Percentiles rank a stretch among this genome's conserved stretches.
phyloP scores from a whole-genome alignment of 805 yeast genomes.

The Suhomyces kilbournensis region DNA sequence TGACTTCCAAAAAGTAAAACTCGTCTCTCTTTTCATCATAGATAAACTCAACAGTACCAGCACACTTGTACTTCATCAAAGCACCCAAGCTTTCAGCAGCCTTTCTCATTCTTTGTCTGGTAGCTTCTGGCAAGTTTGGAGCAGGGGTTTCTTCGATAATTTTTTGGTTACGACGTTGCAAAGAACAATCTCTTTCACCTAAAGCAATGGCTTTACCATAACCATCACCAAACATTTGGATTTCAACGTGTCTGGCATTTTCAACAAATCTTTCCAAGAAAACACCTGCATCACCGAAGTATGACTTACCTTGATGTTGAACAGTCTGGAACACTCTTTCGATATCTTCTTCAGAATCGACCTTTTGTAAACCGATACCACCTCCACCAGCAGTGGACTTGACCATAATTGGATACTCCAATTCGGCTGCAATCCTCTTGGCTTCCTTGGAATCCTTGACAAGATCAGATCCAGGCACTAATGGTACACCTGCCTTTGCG shows the following conservation, averaged over 20 bases:
- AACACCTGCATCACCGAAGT: slow-evolving; percentile 94
- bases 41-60: slow-evolving; percentile 96
- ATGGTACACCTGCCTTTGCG: slow-evolving; percentile 84
- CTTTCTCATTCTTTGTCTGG: slow-evolving; percentile 69
- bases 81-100: slow-evolving; percentile 85
- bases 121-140: slow-evolving; percentile 80
- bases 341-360: slow-evolving; percentile 77
- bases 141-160: slow-evolving; percentile 98
- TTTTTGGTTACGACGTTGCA: slow-evolving; percentile 96
- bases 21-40: slow-evolving; percentile 84
- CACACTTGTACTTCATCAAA: slow-evolving; percentile 86
- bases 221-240: slow-evolving; percentile 97
- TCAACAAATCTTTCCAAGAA: slow-evolving; percentile 93
- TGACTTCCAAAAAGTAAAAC: slow-evolving; percentile 93
- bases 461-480: slow-evolving; percentile 95
- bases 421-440: slow-evolving; percentile 61
- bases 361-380: slow-evolving; percentile 95
- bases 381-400: slow-evolving; percentile 99
- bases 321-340: slow-evolving; percentile 85
- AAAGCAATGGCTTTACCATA: slow-evolving; percentile 86
- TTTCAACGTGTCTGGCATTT: slow-evolving; percentile 93
- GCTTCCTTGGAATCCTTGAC: slow-evolving; percentile 75
- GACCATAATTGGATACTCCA: slow-evolving; percentile 91
- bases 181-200: slow-evolving; percentile 96
- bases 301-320: slow-evolving; percentile 88